Conservation (phyloP, 441 rosid species). For the Biscutella laevigata region DNA sequence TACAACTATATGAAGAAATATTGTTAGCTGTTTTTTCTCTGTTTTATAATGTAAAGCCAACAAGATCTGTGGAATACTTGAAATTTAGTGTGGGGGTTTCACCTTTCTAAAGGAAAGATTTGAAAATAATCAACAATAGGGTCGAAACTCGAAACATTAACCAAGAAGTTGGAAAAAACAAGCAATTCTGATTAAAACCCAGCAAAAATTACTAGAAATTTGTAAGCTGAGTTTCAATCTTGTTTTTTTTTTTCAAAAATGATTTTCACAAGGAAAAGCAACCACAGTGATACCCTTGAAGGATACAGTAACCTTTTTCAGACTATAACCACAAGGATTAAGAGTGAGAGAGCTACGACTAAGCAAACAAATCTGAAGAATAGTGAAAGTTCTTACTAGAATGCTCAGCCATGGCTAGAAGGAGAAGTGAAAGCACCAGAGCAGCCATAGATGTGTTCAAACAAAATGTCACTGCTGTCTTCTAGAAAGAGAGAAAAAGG, state of each 20-base stretch:
- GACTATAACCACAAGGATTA: not conserved
- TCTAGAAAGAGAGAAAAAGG: not conserved
- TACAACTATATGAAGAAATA: too few relatives aligned
- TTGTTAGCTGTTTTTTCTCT: not conserved
- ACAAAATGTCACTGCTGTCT: constrained; percentile 17
- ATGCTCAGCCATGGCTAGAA: constrained; percentile 50
- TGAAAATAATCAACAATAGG: not conserved
- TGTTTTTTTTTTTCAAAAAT: not conserved
- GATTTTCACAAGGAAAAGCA: not conserved
- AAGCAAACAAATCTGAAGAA: constrained; percentile 10
- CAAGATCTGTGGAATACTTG: constrained; percentile 6
- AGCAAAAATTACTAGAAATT: not conserved
- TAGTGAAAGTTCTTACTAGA: constrained; percentile 46
- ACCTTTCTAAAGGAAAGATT: constrained; percentile 4
- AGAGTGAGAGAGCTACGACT: constrained; percentile 4
- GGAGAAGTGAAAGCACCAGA: constrained; percentile 41
- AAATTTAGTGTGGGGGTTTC: not conserved
- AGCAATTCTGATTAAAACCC: not conserved
- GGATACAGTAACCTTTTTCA: not conserved
- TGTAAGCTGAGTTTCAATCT: not conserved
- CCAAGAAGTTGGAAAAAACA: not conserved
- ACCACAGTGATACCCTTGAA: constrained; percentile 17
- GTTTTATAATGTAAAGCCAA: not conserved
- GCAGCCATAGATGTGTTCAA: constrained; percentile 37
- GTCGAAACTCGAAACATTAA: not conserved